Evolutionary conservation across 805 yeast genomes (phyloP).

Genomic region (Blastobotrys peoriensis): DNA sequence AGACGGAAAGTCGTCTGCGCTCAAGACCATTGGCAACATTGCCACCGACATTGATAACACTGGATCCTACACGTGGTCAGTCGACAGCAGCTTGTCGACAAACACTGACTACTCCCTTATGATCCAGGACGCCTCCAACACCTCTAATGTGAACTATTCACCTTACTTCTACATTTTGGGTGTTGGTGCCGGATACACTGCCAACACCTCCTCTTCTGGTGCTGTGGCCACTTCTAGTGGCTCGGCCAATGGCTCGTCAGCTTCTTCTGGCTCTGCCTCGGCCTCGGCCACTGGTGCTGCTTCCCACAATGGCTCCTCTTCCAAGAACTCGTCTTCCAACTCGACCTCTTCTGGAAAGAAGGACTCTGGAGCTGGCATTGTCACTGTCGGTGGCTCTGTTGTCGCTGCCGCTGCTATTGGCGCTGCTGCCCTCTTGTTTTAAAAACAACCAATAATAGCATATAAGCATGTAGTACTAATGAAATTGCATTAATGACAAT

Average conservation of each 20-base stretch:
- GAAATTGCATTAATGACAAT: no score
- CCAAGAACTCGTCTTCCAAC: conserved; percentile 10
- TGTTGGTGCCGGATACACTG: conserved; percentile 20
- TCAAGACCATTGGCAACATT: conserved; percentile 21
- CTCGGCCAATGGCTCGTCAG: conserved; percentile 7
- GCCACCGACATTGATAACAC: conserved; percentile 25
- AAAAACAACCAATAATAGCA: no score
- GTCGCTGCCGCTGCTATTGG: conserved; percentile 9
- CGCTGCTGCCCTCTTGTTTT: conserved; percentile 2
- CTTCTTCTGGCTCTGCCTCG: conserved; percentile 7
- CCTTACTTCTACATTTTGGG: conserved; percentile 23
- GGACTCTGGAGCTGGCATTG: conserved; percentile 5
- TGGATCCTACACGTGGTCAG: conserved; percentile 27
- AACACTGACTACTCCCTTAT: conserved; percentile 23
- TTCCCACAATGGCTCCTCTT: conserved; percentile 10
- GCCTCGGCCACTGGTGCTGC: conserved; percentile 12
- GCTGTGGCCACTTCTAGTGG: conserved; percentile 5
- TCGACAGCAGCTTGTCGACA: conserved; percentile 17
- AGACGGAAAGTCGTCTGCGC: conserved; percentile 24
- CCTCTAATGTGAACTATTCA: conserved; percentile 19
- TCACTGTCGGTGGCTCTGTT: conserved; percentile 8
- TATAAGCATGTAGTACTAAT: no score
- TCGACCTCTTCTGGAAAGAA: conserved; percentile 5
- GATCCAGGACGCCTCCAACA: conserved; percentile 21
- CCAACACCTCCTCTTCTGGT: conserved; percentile 15